Conservation (phyloP, 306 rosid species). For the Rosa multiflora region DNA sequence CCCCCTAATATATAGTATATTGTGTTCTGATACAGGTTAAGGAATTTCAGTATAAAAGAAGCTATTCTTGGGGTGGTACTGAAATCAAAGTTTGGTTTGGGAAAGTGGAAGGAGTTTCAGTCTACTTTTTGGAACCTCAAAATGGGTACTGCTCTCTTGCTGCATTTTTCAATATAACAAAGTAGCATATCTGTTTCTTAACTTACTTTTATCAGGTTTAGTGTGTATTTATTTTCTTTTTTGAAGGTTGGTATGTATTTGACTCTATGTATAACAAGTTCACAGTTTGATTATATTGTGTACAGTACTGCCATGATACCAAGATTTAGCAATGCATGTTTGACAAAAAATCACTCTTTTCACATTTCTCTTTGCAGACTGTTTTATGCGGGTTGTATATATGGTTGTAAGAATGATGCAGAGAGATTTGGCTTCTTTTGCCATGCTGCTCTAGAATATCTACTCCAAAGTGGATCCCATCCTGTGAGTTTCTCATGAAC, state of each 20-base stretch:
- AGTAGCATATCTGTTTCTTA: neutral
- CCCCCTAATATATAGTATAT: neutral
- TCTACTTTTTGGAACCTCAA: conserved; percentile 94
- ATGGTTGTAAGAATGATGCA: conserved; percentile 84
- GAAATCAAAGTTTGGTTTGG: conserved; percentile 95
- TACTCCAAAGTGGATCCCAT: conserved; percentile 77
- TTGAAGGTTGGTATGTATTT: neutral
- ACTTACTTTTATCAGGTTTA: neutral
- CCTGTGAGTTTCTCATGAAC: conserved; percentile 61
- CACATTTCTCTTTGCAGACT: conserved; percentile 46
- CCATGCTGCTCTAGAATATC: conserved; percentile 92
- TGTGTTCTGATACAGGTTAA: conserved; percentile 62
- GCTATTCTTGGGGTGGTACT: conserved; percentile 76
- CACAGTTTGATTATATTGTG: neutral
- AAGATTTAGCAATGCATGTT: neutral
- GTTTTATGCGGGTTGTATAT: conserved; percentile 66
- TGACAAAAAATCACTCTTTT: neutral
- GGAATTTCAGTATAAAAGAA: conserved; percentile 51
- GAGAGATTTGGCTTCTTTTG: conserved; percentile 95
- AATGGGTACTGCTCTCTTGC: conserved; percentile 63
- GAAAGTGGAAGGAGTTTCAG: conserved; percentile 89
- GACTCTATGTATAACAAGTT: neutral
- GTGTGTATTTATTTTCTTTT: neutral
- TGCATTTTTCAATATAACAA: conserved; percentile 1
- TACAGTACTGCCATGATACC: neutral